A percentile compares a stretch with the other conserved stretches of the same genome.
phyloP scores from a whole-genome alignment of 2,329 filamentous ascomycete genomes.

The Fusarium haematococcum region DNA sequence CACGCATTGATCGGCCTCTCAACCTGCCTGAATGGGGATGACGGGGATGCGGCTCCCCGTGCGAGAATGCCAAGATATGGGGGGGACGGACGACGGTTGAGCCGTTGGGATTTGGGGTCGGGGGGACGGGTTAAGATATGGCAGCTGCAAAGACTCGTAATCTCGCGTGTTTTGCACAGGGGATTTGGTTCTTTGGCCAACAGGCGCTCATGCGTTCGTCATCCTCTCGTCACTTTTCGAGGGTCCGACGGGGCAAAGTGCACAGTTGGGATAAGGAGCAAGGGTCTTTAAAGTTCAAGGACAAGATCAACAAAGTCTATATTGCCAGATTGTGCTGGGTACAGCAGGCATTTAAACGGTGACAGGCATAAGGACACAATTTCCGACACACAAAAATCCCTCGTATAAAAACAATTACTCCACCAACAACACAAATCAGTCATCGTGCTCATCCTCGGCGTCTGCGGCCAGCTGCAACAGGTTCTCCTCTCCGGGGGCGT shows the following conservation, averaged over 20 bases:
- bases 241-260: background rate
- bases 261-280: background rate
- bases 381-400: background rate
- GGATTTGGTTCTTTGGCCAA: background rate
- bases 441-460: background rate
- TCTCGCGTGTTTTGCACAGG: background rate
- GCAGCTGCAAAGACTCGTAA: background rate
- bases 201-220: background rate
- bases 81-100: background rate
- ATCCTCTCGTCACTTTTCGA: background rate
- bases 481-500: constrained; percentile 56
- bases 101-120: background rate
- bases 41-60: background rate
- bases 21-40: background rate
- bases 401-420: background rate
- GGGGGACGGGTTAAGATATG: background rate
- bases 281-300: background rate
- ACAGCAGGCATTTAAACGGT: background rate
- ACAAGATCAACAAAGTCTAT: background rate
- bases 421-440: background rate
- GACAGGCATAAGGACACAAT: background rate
- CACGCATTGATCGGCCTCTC: background rate
- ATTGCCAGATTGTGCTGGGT: background rate
- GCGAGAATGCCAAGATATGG: background rate
- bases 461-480: constrained; percentile 12